Conservation (phyloP, 2,329 filamentous ascomycete species). For the Hortaea sp. region DNA sequence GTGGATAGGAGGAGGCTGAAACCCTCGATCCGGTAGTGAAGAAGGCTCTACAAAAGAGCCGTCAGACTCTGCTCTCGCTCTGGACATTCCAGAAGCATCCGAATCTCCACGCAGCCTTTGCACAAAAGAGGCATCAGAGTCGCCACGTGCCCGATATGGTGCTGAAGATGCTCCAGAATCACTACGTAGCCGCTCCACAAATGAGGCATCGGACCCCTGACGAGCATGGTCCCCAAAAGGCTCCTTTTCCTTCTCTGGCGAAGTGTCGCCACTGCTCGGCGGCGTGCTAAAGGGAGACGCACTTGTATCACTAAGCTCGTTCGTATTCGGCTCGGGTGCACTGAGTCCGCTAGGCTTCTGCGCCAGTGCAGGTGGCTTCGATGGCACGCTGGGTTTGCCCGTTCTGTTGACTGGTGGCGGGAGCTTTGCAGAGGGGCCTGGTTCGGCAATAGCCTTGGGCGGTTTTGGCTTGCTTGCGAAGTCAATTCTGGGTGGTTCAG, state of each 20-base stretch:
- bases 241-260: constrained; percentile 14
- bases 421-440: constrained; percentile 28
- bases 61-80: constrained; percentile 16
- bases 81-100: constrained; percentile 14
- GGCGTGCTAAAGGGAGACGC: constrained; percentile 81
- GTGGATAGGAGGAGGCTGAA: constrained; percentile 10
- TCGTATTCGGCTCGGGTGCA: constrained; percentile 34
- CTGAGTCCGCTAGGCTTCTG: constrained; percentile 16
- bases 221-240: constrained; percentile 2
- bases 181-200: constrained; percentile 15
- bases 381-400: constrained; percentile 61
- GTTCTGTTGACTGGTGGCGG: constrained; percentile 73
- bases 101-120: constrained; percentile 18
- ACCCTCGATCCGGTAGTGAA: constrained; percentile 12
- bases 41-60: constrained; percentile 21
- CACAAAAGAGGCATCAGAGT: constrained; percentile 19
- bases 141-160: constrained; percentile 2
- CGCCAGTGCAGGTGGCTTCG: constrained; percentile 16
- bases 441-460: constrained; percentile 1
- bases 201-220: constrained; percentile 16
- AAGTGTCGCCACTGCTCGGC: constrained; percentile 59
- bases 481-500: constrained; percentile 4
- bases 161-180: constrained; percentile 13
- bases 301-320: constrained; percentile 31
- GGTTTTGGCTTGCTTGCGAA: constrained; percentile 7